Conservation (phyloP, 805 yeast genomes). For the Pichia thaimueangensis region DNA sequence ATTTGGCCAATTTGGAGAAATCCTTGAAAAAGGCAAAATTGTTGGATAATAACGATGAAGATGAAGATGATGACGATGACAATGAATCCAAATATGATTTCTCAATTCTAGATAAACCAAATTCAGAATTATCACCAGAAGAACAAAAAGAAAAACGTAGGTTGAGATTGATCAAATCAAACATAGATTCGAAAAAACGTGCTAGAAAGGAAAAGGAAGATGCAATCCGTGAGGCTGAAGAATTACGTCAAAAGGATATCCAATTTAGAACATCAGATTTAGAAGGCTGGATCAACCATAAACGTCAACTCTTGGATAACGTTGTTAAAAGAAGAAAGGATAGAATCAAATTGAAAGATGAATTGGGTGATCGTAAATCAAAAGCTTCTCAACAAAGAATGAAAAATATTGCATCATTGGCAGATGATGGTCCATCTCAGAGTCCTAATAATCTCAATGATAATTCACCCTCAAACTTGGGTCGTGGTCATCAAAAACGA, state of each 20-base stretch:
- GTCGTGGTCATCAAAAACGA: slow-evolving; percentile 34
- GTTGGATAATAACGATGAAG: slow-evolving; percentile 35
- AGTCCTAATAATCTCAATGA: neutral
- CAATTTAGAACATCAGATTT: slow-evolving; percentile 74
- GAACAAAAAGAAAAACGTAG: slow-evolving; percentile 81
- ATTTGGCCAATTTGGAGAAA: slow-evolving; percentile 56
- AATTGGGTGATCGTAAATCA: slow-evolving; percentile 82
- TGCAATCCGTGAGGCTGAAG: slow-evolving; percentile 54
- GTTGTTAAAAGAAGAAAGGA: slow-evolving; percentile 63
- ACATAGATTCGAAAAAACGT: slow-evolving; percentile 79
- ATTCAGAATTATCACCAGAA: slow-evolving; percentile 72
- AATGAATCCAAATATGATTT: slow-evolving; percentile 47
- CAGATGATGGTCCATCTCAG: slow-evolving; percentile 46
- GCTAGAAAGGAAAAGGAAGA: slow-evolving; percentile 72
- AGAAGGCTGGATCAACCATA: slow-evolving; percentile 70
- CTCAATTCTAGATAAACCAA: slow-evolving; percentile 78
- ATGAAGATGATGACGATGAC: slow-evolving; percentile 42
- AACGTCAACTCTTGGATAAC: slow-evolving; percentile 52
- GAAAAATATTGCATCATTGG: slow-evolving; percentile 85
- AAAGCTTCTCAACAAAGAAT: slow-evolving; percentile 87
- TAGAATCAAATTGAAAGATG: slow-evolving; percentile 62
- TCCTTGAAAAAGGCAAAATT: slow-evolving; percentile 58
- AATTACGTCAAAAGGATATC: slow-evolving; percentile 57
- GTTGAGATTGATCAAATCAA: slow-evolving; percentile 77
- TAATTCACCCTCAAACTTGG: too few relatives aligned